Conservation (phyloP, 1,284 basidiomycete genomes). For the Malassezia psittaci region DNA sequence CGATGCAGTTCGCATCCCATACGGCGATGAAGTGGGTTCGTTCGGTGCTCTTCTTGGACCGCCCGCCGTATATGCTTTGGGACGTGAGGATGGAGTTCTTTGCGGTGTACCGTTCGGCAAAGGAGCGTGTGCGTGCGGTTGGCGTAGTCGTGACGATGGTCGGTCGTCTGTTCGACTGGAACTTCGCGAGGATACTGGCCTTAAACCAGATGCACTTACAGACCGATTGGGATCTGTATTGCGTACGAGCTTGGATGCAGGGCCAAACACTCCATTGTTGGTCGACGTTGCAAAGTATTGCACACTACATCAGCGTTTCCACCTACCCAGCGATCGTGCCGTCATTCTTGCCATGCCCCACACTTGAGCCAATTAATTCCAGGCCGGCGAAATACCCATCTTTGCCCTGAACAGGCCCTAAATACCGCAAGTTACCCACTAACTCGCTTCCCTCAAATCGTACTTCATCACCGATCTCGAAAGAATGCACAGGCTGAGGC, state of each 20-base stretch:
- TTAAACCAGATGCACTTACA: too few species aligned
- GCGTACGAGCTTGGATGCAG: constrained; percentile 59
- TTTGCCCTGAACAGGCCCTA: constrained; percentile 35
- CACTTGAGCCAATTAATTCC: constrained; percentile 37
- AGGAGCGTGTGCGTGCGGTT: constrained; percentile 1
- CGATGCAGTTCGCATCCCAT: not conserved
- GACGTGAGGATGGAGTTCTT: constrained; percentile 3
- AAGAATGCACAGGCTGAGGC: constrained; percentile 8
- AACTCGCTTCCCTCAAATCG: constrained; percentile 29
- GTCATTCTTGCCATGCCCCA: constrained; percentile 90
- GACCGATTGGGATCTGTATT: too few species aligned
- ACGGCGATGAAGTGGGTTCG: not conserved
- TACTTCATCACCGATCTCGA: constrained; percentile 38
- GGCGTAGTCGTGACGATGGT: constrained; percentile 12
- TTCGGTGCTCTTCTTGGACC: not conserved
- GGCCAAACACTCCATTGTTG: constrained; percentile 81
- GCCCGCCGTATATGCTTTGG: not conserved
- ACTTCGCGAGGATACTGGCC: constrained; percentile 40
- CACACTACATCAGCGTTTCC: constrained; percentile 50
- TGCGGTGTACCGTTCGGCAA: not conserved
- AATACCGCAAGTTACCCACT: constrained; percentile 37
- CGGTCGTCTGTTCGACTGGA: constrained; percentile 23
- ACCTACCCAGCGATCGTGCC: constrained; percentile 77
- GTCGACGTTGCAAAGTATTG: constrained; percentile 78
- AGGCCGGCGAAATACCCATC: constrained; percentile 39